Conservation (phyloP, 2,329 filamentous ascomycete species). For the Pseudogymnoascus sp. region DNA sequence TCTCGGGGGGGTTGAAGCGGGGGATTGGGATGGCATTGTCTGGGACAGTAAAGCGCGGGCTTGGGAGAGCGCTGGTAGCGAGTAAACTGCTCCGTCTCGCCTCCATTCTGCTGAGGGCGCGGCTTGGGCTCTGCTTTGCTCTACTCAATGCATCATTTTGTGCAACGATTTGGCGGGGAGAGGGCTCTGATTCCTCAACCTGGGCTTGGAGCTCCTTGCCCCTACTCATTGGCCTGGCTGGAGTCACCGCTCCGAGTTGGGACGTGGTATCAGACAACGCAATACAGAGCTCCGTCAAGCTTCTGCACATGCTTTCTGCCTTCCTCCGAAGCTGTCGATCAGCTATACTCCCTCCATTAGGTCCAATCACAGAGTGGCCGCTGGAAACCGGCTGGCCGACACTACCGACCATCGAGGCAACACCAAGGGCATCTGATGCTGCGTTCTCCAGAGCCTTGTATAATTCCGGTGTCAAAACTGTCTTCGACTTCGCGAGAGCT, state of each 20-base stretch:
- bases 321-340: conserved; percentile 85
- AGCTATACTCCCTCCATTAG: conserved; percentile 31
- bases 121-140: conserved; percentile 13
- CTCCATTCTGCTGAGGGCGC: conserved; percentile 27
- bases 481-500: conserved; percentile 70
- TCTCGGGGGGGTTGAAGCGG: conserved; percentile 23
- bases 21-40: conserved; percentile 27
- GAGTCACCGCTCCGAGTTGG: conserved; percentile 9
- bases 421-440: conserved; percentile 68
- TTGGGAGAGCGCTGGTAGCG: conserved; percentile 23
- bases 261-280: conserved; percentile 54
- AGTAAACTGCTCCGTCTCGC: conserved; percentile 28
- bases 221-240: conserved; percentile 16
- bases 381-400: conserved; percentile 62
- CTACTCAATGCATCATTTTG: not conserved
- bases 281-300: conserved; percentile 84
- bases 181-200: not conserved
- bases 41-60: conserved; percentile 22
- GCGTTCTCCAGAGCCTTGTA: conserved; percentile 74
- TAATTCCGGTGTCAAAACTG: conserved; percentile 59
- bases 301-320: conserved; percentile 86
- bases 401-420: conserved; percentile 70
- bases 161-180: not conserved
- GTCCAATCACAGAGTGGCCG: conserved; percentile 35
- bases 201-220: not conserved